phyloP scores from a whole-genome alignment of 139 green algal species.

The Klebsormidium nitens region DNA sequence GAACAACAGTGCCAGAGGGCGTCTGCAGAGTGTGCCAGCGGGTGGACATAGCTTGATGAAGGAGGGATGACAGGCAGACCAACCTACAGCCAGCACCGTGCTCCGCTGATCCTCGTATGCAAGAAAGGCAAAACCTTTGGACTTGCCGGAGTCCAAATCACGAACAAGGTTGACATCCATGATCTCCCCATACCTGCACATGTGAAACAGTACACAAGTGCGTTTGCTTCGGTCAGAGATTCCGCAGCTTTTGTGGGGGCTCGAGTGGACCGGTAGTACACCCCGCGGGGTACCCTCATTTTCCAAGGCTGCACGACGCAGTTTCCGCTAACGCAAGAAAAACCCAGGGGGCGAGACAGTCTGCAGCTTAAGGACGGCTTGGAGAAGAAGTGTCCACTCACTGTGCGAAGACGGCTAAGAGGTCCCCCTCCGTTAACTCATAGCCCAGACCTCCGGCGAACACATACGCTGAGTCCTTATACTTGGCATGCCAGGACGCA shows the following conservation, averaged over 20 bases:
- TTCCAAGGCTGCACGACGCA: too few species aligned
- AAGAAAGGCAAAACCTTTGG: constrained; percentile 84
- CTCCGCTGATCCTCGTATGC: constrained; percentile 97
- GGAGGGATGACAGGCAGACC: too few species aligned
- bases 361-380: too few species aligned
- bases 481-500: constrained; percentile 91
- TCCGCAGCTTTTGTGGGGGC: too few species aligned
- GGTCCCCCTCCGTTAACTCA: constrained; percentile 85
- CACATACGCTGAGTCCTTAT: constrained; percentile 85
- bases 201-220: constrained; percentile 16
- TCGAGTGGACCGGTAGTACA: too few species aligned
- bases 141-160: constrained; percentile 64
- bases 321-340: too few species aligned
- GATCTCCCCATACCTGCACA: constrained; percentile 91
- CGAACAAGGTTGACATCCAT: constrained; percentile 87
- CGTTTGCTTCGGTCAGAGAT: not conserved
- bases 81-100: constrained; percentile 83
- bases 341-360: too few species aligned
- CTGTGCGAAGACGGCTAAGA: constrained; percentile 84
- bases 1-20: too few species aligned
- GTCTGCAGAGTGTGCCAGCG: too few species aligned
- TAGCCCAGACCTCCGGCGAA: constrained; percentile 83
- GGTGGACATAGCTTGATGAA: too few species aligned
- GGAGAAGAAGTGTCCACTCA: constrained; percentile 21
- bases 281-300: too few species aligned